Conservation (phyloP, 352 stramenopile species). For the Globisporangium barbulae region DNA sequence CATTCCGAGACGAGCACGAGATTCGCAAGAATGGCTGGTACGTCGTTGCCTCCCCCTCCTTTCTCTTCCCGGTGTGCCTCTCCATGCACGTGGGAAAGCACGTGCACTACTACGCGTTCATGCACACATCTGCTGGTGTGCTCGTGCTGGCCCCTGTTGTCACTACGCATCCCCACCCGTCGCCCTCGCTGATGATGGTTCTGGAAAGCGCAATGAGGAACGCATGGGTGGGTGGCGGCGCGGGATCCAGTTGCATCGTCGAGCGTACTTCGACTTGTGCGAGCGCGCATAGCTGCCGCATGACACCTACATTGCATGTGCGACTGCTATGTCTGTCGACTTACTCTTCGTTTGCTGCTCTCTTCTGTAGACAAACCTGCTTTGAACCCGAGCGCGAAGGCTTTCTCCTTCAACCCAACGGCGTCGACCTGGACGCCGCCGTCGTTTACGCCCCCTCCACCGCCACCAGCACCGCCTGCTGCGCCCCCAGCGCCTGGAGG, state of each 20-base stretch:
- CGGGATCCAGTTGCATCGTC: no score
- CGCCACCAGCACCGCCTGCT: conserved; percentile 24
- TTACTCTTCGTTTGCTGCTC: background rate
- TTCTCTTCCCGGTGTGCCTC: background rate
- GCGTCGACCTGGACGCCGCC: conserved; percentile 63
- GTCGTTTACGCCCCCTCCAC: conserved; percentile 36
- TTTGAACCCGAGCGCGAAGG: conserved; percentile 58
- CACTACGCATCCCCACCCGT: no score
- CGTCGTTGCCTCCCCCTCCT: background rate
- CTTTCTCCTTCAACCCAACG: conserved; percentile 79
- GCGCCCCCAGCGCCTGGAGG: conserved; percentile 28
- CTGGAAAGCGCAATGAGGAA: no score
- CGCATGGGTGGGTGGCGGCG: no score
- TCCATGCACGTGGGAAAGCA: no score
- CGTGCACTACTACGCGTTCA: background rate
- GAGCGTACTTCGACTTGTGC: no score
- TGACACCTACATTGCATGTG: no score
- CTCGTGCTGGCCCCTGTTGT: no score
- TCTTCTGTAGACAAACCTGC: conserved; percentile 32
- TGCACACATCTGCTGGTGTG: no score
- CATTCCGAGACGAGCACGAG: background rate
- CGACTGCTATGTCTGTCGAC: background rate
- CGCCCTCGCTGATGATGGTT: no score
- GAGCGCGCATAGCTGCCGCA: no score
- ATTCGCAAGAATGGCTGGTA: conserved; percentile 6